Base-by-base conservation (phyloP, 192 early-diverging fungal species). In the Entophlyctis helioformis region DNA sequence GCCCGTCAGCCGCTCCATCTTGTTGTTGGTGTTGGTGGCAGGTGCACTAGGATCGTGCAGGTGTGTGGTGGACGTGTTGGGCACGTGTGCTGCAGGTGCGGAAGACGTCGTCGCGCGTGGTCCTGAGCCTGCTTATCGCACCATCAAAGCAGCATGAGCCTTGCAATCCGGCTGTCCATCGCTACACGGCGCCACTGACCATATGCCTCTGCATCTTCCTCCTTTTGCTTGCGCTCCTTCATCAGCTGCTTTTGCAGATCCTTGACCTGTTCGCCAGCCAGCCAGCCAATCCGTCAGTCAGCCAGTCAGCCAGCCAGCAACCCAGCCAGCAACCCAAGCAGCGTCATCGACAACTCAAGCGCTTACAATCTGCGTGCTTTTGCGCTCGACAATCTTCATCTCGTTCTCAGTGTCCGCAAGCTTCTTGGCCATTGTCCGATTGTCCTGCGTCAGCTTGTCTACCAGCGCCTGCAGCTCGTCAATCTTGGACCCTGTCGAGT, bases 171-270 rank as follows among this genome's bases (percentile, higher is more conserved):
- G n/a, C n/a, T n/a, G n/a, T n/a, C n/a, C n/a, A n/a, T n/a, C n/a
- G n/a, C n/a, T n/a, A n/a, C n/a, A n/a, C n/a, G n/a, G n/a, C n/a
- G n/a, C n/a, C n/a, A n/a, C n/a, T n/a, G n/a, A n/a, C n/a, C n/a
- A 3, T 32, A 32, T 19, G 46, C 16, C 2, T 55, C 58, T 45
- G 53, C 57, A 22, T 46, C 34, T 3, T 29, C 12, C 10, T 36
- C 51, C 12, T 56, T 36, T 27, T 49, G 35, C 39, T 57, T 62
- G 28, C 62, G 23, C 42, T 76, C 69, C 46, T 69, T 76, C 11
- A 51, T 18, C 5, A 76, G 42, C 49, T 76, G 73, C 55, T 74
- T 73, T 35, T 76, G 73, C 19, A 76, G 42, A 51, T 76, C 73
- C 46, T 70, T 73, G 8, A 74, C 55, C 70, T 72, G 24, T n/a